Percentiles rank a stretch among this genome's conserved stretches.
phyloP scores from a whole-genome alignment of 2,329 filamentous ascomycete species.

The Onygena corvina region DNA sequence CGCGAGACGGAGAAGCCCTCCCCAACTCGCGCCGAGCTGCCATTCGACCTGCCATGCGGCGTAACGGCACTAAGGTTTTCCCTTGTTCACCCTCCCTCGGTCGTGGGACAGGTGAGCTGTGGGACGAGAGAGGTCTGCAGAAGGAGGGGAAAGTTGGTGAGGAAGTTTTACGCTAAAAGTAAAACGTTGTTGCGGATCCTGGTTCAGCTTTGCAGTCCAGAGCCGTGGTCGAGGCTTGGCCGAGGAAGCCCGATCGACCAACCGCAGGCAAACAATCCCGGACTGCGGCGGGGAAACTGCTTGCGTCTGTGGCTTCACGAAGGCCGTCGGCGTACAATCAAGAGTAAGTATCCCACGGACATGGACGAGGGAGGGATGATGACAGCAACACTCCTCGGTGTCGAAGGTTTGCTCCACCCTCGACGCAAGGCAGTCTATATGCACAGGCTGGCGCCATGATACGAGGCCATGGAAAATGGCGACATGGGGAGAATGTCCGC shows the following conservation, averaged over 20 bases:
- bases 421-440: not conserved
- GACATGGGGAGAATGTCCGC: not conserved
- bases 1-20: too few species aligned
- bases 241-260: not conserved
- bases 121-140: not conserved
- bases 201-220: conserved; percentile 6
- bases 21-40: not conserved
- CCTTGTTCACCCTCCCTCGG: not conserved
- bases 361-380: not conserved
- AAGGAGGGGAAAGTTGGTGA: not conserved
- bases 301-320: not conserved
- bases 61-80: not conserved
- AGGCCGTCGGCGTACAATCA: not conserved
- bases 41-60: conserved; percentile 3
- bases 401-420: not conserved
- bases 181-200: conserved; percentile 6
- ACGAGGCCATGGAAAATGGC: not conserved
- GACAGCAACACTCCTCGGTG: not conserved
- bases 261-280: conserved; percentile 1
- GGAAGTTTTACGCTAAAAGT: conserved; percentile 7
- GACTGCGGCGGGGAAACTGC: not conserved
- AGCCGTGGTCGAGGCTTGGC: conserved; percentile 6
- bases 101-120: not conserved
- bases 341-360: not conserved
- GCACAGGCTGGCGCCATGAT: not conserved